A percentile compares a stretch with the other conserved stretches of the same genome.
These are phyloP conservation scores for Gaeumannomyces tritici DNA, from an alignment of 2,329 filamentous ascomycete genomes.

Conservation along the genomic window DNA sequence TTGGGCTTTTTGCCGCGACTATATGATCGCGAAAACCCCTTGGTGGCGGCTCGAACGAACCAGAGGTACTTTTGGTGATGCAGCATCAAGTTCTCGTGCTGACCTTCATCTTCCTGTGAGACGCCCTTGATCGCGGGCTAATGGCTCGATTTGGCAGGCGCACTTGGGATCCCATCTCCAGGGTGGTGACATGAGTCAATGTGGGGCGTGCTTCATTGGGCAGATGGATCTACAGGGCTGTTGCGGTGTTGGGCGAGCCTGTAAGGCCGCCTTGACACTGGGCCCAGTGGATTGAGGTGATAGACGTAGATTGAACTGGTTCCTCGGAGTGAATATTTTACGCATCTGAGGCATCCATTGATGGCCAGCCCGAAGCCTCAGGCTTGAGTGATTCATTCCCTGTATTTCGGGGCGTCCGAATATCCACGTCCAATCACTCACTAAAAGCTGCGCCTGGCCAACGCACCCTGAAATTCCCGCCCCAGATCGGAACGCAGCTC, in stretches of 20 bases:
- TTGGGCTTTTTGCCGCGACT: background rate
- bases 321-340: too few species aligned
- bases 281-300: too few species aligned
- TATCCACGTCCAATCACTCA: background rate
- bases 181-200: background rate
- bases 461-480: background rate
- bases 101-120: background rate
- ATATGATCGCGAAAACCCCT: background rate
- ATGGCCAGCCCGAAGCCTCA: too few species aligned
- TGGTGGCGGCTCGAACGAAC: background rate
- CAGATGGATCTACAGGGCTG: background rate
- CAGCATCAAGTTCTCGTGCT: background rate
- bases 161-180: too few species aligned
- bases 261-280: background rate
- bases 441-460: background rate
- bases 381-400: too few species aligned
- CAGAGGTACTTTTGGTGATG: background rate
- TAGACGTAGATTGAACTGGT: too few species aligned
- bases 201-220: background rate
- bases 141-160: too few species aligned
- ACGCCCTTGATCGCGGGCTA: too few species aligned
- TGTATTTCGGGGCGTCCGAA: background rate
- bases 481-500: background rate
- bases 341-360: too few species aligned
- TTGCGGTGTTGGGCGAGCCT: background rate